These are phyloP conservation scores for Aureobasidium leucospermi DNA, from an alignment of 2,329 filamentous ascomycete species.

Conservation along the genomic window DNA sequence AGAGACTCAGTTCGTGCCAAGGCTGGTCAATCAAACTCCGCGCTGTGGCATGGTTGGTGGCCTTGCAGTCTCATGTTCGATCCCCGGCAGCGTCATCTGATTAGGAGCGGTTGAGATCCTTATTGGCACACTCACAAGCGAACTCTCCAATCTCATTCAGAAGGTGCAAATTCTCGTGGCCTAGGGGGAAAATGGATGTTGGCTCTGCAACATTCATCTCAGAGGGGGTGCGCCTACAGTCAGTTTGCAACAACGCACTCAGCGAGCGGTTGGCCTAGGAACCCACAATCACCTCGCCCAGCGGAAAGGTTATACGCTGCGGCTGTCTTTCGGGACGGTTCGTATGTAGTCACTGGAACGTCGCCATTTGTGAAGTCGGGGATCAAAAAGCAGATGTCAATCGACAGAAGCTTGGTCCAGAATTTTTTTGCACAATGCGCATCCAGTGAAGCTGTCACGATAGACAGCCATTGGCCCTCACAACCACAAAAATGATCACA, in stretches of 20 bases:
- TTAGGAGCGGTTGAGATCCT: not conserved
- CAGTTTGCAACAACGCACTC: slow-evolving; percentile 5
- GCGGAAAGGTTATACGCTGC: slow-evolving; percentile 11
- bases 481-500: no score
- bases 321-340: slow-evolving; percentile 6
- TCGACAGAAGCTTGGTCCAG: not conserved
- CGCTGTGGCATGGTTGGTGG: not conserved
- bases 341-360: slow-evolving; percentile 6
- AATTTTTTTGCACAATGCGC: not conserved
- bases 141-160: not conserved
- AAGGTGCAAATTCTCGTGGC: not conserved
- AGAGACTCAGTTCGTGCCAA: not conserved
- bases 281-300: slow-evolving; percentile 9
- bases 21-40: not conserved
- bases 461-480: not conserved
- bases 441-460: not conserved
- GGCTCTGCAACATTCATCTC: not conserved
- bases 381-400: not conserved
- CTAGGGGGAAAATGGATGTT: slow-evolving; percentile 2
- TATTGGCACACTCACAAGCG: not conserved
- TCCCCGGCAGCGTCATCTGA: not conserved
- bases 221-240: slow-evolving; percentile 9
- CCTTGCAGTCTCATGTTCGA: not conserved
- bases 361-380: slow-evolving; percentile 9
- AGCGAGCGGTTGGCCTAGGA: slow-evolving; percentile 2